A percentile compares a stretch with the other conserved stretches of the same genome.
phyloP scores from a whole-genome alignment of 164 flowering plant species.

The Sextonia rubra region DNA sequence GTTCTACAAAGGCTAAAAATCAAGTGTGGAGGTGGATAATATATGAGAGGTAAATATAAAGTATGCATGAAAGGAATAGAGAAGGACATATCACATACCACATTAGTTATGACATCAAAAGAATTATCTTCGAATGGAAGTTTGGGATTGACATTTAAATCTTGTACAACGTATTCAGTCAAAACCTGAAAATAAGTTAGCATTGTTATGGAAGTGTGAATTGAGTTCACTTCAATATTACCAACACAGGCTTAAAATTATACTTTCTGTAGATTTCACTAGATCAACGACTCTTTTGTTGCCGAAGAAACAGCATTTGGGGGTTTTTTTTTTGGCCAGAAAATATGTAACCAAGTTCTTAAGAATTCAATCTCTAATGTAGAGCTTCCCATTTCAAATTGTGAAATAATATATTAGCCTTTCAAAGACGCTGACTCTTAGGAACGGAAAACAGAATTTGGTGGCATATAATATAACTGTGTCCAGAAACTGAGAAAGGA shows the following conservation, averaged over 20 bases:
- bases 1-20: background rate
- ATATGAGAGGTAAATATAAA: background rate
- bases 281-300: background rate
- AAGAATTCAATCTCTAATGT: background rate
- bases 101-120: constrained; percentile 86
- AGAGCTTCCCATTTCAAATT: background rate
- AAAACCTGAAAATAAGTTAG: constrained; percentile 50
- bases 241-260: background rate
- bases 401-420: background rate
- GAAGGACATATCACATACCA: constrained; percentile 75
- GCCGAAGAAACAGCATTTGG: background rate
- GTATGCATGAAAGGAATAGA: background rate
- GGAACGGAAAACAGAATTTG: background rate
- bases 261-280: background rate
- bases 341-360: background rate
- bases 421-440: background rate
- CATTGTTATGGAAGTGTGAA: background rate
- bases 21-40: background rate
- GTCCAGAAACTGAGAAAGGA: background rate
- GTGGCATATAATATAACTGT: background rate
- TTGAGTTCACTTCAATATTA: background rate
- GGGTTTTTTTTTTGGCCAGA: background rate
- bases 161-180: constrained; percentile 85
- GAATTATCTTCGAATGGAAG: constrained; percentile 86
- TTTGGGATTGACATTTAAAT: constrained; percentile 70